Conservation (phyloP, 2,329 filamentous ascomycete genomes). For the Pseudogymnoascus sp. region DNA sequence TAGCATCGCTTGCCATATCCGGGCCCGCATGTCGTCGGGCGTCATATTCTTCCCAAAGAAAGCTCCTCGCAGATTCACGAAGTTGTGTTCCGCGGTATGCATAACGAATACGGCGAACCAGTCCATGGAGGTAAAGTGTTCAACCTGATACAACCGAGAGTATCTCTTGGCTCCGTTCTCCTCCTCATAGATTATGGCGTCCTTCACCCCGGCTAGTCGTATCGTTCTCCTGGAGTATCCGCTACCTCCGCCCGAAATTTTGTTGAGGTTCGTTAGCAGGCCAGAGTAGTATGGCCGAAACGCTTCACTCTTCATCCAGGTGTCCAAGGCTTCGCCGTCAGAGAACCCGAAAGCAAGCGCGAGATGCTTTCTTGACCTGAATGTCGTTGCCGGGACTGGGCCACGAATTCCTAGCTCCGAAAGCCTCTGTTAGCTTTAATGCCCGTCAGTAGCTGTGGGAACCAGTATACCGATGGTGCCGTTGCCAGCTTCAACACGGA, state of each 20-base stretch:
- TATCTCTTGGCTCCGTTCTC: background rate
- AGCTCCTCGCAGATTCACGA: background rate
- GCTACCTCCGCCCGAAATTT: too few species aligned
- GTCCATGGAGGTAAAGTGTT: background rate
- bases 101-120: background rate
- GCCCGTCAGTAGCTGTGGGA: background rate
- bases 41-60: background rate
- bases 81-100: background rate
- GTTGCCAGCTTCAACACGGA: background rate
- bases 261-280: background rate
- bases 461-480: background rate
- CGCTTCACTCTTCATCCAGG: background rate
- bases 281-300: background rate
- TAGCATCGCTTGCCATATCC: background rate
- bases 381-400: background rate
- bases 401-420: background rate
- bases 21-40: background rate
- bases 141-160: background rate
- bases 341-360: background rate
- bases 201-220: too few species aligned
- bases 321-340: background rate
- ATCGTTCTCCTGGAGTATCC: too few species aligned
- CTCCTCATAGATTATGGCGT: background rate
- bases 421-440: background rate
- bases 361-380: background rate